A percentile compares a stretch with the other conserved stretches of the same genome.
Evolutionary conservation across 2,329 filamentous ascomycete genomes (phyloP).

Genomic region (Dactylellina cionopaga): DNA sequence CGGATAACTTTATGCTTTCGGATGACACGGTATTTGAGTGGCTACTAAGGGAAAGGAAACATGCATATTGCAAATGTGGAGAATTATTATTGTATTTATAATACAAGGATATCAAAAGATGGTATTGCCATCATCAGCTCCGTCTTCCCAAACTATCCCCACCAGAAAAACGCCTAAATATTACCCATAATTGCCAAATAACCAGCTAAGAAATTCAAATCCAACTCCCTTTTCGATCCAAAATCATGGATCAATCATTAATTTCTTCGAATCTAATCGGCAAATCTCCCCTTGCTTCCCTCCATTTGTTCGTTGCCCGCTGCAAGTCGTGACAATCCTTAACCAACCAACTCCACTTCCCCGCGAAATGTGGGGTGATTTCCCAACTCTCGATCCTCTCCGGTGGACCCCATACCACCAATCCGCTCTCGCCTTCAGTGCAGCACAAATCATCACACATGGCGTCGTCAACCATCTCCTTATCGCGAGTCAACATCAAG

Average conservation of each 20-base stretch:
- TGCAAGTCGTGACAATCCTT: conserved; percentile 59
- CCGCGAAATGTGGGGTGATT: conserved; percentile 62
- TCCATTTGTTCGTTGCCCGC: conserved; percentile 42
- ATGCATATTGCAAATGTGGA: conserved; percentile 28
- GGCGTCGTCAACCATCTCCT: conserved; percentile 53
- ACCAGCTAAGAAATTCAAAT: background rate
- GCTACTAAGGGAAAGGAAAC: background rate
- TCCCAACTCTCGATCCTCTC: conserved; percentile 50
- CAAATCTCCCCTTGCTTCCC: conserved; percentile 46
- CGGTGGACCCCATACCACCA: conserved; percentile 47
- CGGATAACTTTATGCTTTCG: too few relatives aligned
- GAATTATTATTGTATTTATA: conserved; percentile 50
- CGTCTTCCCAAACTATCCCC: background rate
- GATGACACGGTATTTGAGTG: too few relatives aligned
- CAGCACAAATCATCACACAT: conserved; percentile 54
- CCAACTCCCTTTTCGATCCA: background rate
- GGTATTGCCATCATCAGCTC: too few relatives aligned
- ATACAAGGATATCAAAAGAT: conserved; percentile 44
- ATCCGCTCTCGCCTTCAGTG: conserved; percentile 25
- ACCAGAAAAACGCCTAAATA: background rate
- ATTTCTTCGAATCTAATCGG: conserved; percentile 46
- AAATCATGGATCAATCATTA: conserved; percentile 25
- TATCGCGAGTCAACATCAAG: conserved; percentile 53
- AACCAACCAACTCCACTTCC: conserved; percentile 68
- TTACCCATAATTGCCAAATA: background rate